These are phyloP conservation scores for Sordariomycetes sp. DNA, from an alignment of 2,329 filamentous ascomycete genomes.

Conservation along the genomic window DNA sequence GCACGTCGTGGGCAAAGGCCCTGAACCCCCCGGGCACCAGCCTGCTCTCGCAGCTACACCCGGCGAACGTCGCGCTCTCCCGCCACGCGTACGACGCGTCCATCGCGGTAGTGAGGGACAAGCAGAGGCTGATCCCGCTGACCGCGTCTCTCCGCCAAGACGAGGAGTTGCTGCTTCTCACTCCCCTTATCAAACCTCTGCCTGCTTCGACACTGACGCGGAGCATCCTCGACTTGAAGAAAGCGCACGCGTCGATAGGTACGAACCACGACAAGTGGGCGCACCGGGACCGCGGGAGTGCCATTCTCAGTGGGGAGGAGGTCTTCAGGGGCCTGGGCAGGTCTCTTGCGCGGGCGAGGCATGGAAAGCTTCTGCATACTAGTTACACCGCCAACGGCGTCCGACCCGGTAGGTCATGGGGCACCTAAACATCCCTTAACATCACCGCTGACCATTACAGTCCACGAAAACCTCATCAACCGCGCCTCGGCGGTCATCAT, in stretches of 20 bases:
- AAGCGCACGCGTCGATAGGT: conserved; percentile 19
- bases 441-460: conserved; percentile 19
- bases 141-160: conserved; percentile 71
- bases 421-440: neutral
- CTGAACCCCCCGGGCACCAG: conserved; percentile 75
- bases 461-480: conserved; percentile 88
- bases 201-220: conserved; percentile 78
- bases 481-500: conserved; percentile 81
- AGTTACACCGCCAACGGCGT: conserved; percentile 93
- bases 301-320: conserved; percentile 82
- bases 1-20: conserved; percentile 84
- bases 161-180: conserved; percentile 82
- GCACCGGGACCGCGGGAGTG: conserved; percentile 42
- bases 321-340: conserved; percentile 86
- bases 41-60: conserved; percentile 70
- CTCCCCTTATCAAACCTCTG: conserved; percentile 83
- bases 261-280: conserved; percentile 43
- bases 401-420: conserved; percentile 46
- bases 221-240: conserved; percentile 48
- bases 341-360: conserved; percentile 74
- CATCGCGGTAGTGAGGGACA: conserved; percentile 86
- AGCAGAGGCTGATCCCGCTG: conserved; percentile 72
- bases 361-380: conserved; percentile 80
- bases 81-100: conserved; percentile 83
- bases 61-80: conserved; percentile 70